A percentile compares a stretch with the other conserved stretches of the same genome.
Evolutionary conservation across 768 basidiomycete genomes (phyloP).

Genomic region (Tulasnella sp.): DNA sequence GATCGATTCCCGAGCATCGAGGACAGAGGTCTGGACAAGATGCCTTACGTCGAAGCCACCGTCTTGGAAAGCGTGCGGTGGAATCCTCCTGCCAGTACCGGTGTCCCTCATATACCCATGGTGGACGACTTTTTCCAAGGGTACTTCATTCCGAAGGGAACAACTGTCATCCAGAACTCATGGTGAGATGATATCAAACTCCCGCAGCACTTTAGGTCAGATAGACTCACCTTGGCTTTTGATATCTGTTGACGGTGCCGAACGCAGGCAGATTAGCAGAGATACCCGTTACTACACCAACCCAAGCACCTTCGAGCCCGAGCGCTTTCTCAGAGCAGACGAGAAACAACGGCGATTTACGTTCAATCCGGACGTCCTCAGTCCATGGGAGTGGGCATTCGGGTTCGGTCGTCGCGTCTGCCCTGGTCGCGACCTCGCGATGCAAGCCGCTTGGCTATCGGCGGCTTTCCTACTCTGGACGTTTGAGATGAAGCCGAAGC

Average conservation of each 20-base stretch:
- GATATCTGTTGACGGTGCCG: too few relatives aligned
- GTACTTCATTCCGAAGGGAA: slow-evolving; percentile 14
- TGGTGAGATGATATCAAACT: background rate
- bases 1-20: slow-evolving; percentile 38
- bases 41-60: slow-evolving; percentile 42
- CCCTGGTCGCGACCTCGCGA: slow-evolving; percentile 5
- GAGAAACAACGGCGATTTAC: background rate
- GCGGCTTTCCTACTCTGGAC: background rate
- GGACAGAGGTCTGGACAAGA: slow-evolving; percentile 33
- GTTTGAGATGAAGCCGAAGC: background rate
- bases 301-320: background rate
- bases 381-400: background rate
- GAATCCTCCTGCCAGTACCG: slow-evolving; percentile 30
- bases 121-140: slow-evolving; percentile 27
- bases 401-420: slow-evolving; percentile 11
- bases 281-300: background rate
- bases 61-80: slow-evolving; percentile 39
- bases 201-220: background rate
- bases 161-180: slow-evolving; percentile 1
- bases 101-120: background rate
- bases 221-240: background rate
- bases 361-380: background rate
- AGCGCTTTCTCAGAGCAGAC: background rate
- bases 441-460: background rate
- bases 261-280: background rate